These are phyloP conservation scores for Decorospora gaudefroyi DNA, from an alignment of 2,329 filamentous ascomycete species.

Conservation along the genomic window DNA sequence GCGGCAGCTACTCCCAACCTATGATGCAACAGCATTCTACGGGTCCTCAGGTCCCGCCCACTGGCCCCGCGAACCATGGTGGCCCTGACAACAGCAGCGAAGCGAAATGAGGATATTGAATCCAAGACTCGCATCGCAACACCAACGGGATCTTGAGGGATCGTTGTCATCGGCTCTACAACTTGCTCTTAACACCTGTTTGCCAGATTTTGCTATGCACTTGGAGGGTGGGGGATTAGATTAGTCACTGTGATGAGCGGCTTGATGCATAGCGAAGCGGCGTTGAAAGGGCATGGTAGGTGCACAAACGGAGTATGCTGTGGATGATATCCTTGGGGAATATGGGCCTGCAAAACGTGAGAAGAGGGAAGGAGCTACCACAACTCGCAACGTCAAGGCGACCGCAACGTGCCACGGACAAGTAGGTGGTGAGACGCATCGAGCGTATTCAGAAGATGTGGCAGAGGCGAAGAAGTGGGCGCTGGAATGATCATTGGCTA, in stretches of 20 bases:
- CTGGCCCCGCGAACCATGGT: slow-evolving; percentile 43
- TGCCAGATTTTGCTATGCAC: slow-evolving; percentile 36
- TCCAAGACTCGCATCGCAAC: slow-evolving; percentile 17
- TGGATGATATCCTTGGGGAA: neutral
- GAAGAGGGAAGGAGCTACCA: slow-evolving; percentile 1
- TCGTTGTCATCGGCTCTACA: slow-evolving; percentile 9
- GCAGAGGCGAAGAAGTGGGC: slow-evolving; percentile 9
- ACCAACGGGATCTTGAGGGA: slow-evolving; percentile 11
- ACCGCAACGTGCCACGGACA: slow-evolving; percentile 18
- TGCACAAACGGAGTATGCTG: slow-evolving; percentile 20
- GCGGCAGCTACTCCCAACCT: slow-evolving; percentile 48
- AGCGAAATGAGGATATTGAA: slow-evolving; percentile 41
- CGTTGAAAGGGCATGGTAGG: slow-evolving; percentile 37
- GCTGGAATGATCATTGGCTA: slow-evolving; percentile 12
- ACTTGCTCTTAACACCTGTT: slow-evolving; percentile 17
- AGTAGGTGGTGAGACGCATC: slow-evolving; percentile 17
- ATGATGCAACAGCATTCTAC: slow-evolving; percentile 51
- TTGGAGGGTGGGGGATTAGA: slow-evolving; percentile 37
- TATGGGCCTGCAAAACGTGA: slow-evolving; percentile 4
- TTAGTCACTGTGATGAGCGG: slow-evolving; percentile 25
- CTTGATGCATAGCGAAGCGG: slow-evolving; percentile 47
- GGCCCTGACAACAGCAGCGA: slow-evolving; percentile 44
- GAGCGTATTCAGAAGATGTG: slow-evolving; percentile 19
- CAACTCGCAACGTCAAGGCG: slow-evolving; percentile 9
- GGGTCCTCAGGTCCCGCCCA: slow-evolving; percentile 43